A percentile compares a stretch with the other conserved stretches of the same genome.
phyloP scores from a whole-genome alignment of 2,329 filamentous ascomycete species.

The Colletotrichum simmondsii region DNA sequence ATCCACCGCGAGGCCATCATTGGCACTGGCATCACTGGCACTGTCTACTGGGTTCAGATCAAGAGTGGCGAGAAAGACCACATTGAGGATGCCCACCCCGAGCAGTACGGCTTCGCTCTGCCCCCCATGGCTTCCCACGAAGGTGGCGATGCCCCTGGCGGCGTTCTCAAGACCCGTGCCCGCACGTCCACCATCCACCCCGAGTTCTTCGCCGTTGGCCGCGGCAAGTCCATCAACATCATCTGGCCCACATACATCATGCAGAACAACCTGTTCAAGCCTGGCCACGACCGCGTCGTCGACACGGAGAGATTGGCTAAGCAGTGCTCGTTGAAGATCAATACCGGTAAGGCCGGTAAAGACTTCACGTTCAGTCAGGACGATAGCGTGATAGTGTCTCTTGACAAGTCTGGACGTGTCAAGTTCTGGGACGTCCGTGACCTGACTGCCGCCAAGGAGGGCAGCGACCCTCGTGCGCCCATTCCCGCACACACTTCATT shows the following conservation, averaged over 20 bases:
- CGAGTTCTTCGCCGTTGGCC: conserved; percentile 93
- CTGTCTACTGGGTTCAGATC: conserved; percentile 94
- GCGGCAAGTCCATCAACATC: conserved; percentile 95
- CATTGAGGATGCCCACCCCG: conserved; percentile 81
- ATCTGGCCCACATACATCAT: conserved; percentile 76
- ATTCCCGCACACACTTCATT: conserved; percentile 68
- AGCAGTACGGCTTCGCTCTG: conserved; percentile 88
- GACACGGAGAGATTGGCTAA: conserved; percentile 89
- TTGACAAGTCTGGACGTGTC: conserved; percentile 95
- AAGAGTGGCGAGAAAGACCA: conserved; percentile 82
- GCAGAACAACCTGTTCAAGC: conserved; percentile 71
- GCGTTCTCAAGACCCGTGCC: conserved; percentile 94
- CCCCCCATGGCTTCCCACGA: conserved; percentile 88
- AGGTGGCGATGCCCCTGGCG: conserved; percentile 90
- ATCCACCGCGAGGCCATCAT: conserved; percentile 83
- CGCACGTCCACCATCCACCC: conserved; percentile 89
- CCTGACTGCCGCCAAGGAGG: conserved; percentile 68
- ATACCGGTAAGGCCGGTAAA: conserved; percentile 97
- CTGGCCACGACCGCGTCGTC: conserved; percentile 74
- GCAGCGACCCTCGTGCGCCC: conserved; percentile 60
- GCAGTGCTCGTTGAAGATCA: conserved; percentile 91
- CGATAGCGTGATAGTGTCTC: conserved; percentile 90
- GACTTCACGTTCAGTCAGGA: conserved; percentile 98
- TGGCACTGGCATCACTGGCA: conserved; percentile 92
- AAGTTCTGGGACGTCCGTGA: conserved; percentile 98